A percentile compares a stretch with the other conserved stretches of the same genome.
Evolutionary conservation across 257 asterid genomes (phyloP).

Genomic region (Solanum bulbocastanum): DNA sequence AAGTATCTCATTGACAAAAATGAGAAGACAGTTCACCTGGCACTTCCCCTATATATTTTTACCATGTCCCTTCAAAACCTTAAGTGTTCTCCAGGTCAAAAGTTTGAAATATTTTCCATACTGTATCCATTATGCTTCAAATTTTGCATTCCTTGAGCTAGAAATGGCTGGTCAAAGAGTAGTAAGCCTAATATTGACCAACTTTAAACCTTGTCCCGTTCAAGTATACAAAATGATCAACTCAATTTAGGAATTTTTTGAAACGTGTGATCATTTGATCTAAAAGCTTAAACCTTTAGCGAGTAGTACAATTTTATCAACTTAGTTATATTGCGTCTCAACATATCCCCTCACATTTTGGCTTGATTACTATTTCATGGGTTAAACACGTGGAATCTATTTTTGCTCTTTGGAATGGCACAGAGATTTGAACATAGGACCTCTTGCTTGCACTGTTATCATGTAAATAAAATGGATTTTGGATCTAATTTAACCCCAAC

Average conservation of each 20-base stretch:
- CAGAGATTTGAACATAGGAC: background rate
- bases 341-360: background rate
- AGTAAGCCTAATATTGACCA: background rate
- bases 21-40: background rate
- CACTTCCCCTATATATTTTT: background rate
- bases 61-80: background rate
- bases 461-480: background rate
- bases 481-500: background rate
- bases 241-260: background rate
- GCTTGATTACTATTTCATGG: background rate
- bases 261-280: background rate
- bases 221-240: background rate
- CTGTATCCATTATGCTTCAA: background rate
- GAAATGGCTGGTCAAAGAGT: background rate
- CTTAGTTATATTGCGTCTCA: background rate
- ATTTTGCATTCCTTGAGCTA: background rate
- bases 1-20: background rate
- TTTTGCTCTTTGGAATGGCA: background rate
- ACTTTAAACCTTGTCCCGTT: background rate
- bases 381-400: background rate
- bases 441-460: background rate
- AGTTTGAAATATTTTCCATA: background rate
- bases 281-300: background rate
- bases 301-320: background rate
- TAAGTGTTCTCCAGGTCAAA: background rate